phyloP scores from a whole-genome alignment of 495 filamentous ascomycete species.

The Aspergillus cristatus region DNA sequence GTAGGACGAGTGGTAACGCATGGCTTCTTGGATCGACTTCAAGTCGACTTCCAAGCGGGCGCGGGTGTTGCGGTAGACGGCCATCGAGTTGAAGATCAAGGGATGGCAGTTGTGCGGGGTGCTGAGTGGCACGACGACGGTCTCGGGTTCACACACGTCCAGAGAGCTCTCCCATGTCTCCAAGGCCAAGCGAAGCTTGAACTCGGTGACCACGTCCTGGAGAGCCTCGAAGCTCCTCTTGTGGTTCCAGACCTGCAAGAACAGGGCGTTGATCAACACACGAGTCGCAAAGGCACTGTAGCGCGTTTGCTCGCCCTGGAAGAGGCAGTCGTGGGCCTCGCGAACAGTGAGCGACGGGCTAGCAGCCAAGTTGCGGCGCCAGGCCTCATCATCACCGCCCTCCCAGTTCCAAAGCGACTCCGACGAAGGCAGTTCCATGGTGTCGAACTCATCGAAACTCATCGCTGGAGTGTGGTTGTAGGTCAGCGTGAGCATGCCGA shows the following conservation, averaged over 20 bases:
- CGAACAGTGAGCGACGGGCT: slow-evolving; percentile 75
- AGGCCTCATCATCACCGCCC: slow-evolving; percentile 66
- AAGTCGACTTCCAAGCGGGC: slow-evolving; percentile 90
- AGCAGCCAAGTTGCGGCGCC: slow-evolving; percentile 65
- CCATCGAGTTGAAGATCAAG: slow-evolving; percentile 97
- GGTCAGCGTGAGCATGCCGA: slow-evolving; percentile 87
- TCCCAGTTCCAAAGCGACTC: slow-evolving; percentile 92
- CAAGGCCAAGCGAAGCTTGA: slow-evolving; percentile 89
- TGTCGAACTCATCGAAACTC: slow-evolving; percentile 96
- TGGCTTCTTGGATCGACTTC: slow-evolving; percentile 89
- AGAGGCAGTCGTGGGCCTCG: slow-evolving; percentile 88
- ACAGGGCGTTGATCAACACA: slow-evolving; percentile 97
- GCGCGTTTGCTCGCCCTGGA: slow-evolving; percentile 81
- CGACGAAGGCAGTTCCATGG: slow-evolving; percentile 82
- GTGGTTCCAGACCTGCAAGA: slow-evolving; percentile 97
- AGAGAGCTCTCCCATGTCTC: slow-evolving; percentile 98
- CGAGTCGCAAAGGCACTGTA: slow-evolving; percentile 98
- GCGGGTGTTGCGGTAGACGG: slow-evolving; percentile 90
- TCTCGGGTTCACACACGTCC: slow-evolving; percentile 87
- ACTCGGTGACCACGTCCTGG: slow-evolving; percentile 95
- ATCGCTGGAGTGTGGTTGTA: slow-evolving; percentile 98
- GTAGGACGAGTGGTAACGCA: slow-evolving; percentile 93
- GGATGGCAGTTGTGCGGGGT: slow-evolving; percentile 97
- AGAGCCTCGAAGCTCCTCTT: slow-evolving; percentile 93
- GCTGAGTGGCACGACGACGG: slow-evolving; percentile 79